These are phyloP conservation scores for Prunella vulgaris DNA, from an alignment of 257 asterid genomes.

Conservation along the genomic window DNA sequence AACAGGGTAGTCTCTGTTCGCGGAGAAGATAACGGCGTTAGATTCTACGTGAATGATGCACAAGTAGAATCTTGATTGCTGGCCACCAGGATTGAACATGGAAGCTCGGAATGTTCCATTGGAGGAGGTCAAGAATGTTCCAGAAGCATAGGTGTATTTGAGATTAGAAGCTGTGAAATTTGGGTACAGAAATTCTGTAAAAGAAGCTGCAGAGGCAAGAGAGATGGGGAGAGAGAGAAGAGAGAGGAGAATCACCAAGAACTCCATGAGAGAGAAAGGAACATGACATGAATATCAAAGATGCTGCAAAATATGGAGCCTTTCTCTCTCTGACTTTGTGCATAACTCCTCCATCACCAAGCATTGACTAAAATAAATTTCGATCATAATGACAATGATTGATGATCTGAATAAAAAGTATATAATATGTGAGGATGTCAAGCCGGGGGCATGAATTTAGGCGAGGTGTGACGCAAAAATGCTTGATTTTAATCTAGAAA, in stretches of 20 bases:
- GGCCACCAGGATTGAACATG: conserved; percentile 39
- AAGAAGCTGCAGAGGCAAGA: conserved; percentile 21
- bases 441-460: conserved; percentile 22
- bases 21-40: conserved; percentile 57
- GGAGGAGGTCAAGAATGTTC: conserved; percentile 50
- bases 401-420: conserved; percentile 17
- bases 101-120: conserved; percentile 56
- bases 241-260: conserved; percentile 27
- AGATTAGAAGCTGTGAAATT: conserved; percentile 47
- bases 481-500: conserved; percentile 11
- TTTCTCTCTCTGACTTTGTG: conserved; percentile 21
- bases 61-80: conserved; percentile 42
- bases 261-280: conserved; percentile 35
- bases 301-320: not conserved
- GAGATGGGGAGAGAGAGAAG: conserved; percentile 18
- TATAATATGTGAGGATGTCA: not conserved
- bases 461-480: conserved; percentile 22
- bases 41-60: conserved; percentile 57
- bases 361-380: conserved; percentile 24
- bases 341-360: conserved; percentile 6
- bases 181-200: conserved; percentile 47
- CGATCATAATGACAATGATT: conserved; percentile 25
- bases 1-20: conserved; percentile 53
- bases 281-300: conserved; percentile 11
- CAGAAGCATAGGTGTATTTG: conserved; percentile 29